Conservation (phyloP, 2,329 filamentous ascomycete genomes). For the Leptographium lundbergii region DNA sequence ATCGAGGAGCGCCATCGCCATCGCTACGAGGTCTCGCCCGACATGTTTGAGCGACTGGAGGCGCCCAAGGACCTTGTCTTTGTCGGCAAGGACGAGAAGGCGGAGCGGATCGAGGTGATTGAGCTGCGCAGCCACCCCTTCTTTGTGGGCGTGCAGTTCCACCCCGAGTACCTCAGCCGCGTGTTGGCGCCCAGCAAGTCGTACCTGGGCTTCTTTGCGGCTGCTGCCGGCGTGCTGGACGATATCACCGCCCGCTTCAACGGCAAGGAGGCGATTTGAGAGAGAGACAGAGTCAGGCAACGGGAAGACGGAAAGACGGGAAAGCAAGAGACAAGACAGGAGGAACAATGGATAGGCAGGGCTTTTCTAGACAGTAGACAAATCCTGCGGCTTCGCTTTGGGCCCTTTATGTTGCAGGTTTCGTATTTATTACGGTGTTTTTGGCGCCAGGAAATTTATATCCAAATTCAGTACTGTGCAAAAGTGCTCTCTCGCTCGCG, state of each 20-base stretch:
- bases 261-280: slow-evolving; percentile 2
- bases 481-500: neutral
- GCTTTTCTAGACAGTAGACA: neutral
- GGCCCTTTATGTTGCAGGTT: neutral
- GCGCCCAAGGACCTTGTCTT: slow-evolving; percentile 50
- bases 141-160: slow-evolving; percentile 68
- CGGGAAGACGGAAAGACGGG: neutral
- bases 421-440: neutral
- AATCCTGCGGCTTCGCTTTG: neutral
- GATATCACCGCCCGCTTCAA: slow-evolving; percentile 19
- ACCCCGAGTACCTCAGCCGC: slow-evolving; percentile 72
- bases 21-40: slow-evolving; percentile 70
- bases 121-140: slow-evolving; percentile 67
- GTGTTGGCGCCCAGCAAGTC: slow-evolving; percentile 63
- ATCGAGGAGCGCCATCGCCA: slow-evolving; percentile 62
- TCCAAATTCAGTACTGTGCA: neutral
- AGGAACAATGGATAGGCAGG: neutral
- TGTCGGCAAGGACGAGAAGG: slow-evolving; percentile 62
- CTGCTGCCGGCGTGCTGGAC: slow-evolving; percentile 55
- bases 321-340: too few relatives aligned
- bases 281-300: neutral
- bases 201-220: slow-evolving; percentile 77
- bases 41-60: slow-evolving; percentile 49
- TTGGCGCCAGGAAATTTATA: neutral
- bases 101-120: slow-evolving; percentile 63